Percentiles rank a stretch among this genome's conserved stretches.
These are phyloP conservation scores for Fusarium sororula DNA, from an alignment of 2,329 filamentous ascomycete species.

Conservation along the genomic window DNA sequence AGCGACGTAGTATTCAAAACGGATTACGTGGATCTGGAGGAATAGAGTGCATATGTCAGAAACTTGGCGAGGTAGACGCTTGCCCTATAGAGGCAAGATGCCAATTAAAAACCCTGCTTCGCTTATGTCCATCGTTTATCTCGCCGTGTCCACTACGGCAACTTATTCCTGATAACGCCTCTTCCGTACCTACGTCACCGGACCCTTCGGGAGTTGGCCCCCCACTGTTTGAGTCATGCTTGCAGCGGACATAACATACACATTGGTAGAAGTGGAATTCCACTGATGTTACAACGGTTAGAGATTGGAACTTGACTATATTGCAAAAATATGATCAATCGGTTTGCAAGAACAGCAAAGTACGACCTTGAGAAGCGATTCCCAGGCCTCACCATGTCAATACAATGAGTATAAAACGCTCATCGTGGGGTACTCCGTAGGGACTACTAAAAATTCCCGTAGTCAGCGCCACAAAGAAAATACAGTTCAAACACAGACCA, in stretches of 20 bases:
- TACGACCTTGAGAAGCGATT: too few species aligned
- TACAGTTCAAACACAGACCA: neutral
- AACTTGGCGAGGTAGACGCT: neutral
- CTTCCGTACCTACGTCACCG: neutral
- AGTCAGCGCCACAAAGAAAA: too few species aligned
- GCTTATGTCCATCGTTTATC: neutral
- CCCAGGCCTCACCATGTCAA: too few species aligned
- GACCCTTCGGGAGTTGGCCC: neutral
- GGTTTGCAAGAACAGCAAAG: accelerated
- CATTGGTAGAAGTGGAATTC: neutral
- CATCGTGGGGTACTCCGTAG: neutral
- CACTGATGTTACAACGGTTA: neutral
- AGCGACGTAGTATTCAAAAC: neutral
- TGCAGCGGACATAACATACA: neutral
- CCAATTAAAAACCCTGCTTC: neutral
- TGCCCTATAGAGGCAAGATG: neutral
- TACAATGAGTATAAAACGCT: too few species aligned
- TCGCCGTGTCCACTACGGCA: neutral
- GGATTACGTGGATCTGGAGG: neutral
- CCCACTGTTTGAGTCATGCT: neutral
- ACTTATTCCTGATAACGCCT: neutral
- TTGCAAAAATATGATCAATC: neutral
- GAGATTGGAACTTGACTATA: neutral
- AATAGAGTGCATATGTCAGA: neutral
- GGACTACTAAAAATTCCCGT: neutral